phyloP scores from a whole-genome alignment of 306 rosid species.

The Prunus persica region Prunus_persica_NCBIv2 NC_034011.1:12737001-12737500 shows the following conservation, averaged over 20 bases:
- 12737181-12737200: not conserved
- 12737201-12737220: not conserved
- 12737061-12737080: not conserved
- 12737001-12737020: constrained; percentile 93
- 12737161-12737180: not conserved
- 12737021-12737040: constrained; percentile 87
- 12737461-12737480: not conserved
- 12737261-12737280: not conserved
- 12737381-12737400: not conserved
- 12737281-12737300: not conserved
- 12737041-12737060: constrained; percentile 59
- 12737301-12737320: not conserved
- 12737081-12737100: not conserved
- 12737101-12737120: not conserved
- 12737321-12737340: not conserved
- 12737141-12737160: not conserved
- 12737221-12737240: not conserved
- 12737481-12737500: not conserved
- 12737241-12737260: too few relatives aligned
- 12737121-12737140: not conserved
- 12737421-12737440: not conserved
- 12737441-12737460: not conserved
- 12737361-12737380: not conserved
- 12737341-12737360: not conserved
- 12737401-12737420: not conserved